These are phyloP conservation scores for Nakazawaea peltata DNA, from an alignment of 805 yeast species.

Conservation along the genomic window DNA sequence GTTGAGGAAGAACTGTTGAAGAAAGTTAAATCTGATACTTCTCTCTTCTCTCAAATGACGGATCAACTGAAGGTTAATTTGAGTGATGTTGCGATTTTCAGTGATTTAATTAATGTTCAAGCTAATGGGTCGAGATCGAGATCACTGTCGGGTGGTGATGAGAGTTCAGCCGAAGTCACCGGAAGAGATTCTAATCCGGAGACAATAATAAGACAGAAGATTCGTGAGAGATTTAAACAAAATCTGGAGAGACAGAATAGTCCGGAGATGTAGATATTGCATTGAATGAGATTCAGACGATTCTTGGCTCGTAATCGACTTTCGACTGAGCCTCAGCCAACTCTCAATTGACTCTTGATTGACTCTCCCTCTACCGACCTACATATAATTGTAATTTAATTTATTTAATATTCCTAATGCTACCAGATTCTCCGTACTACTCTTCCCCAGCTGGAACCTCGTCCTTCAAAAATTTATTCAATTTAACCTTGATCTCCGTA, in stretches of 20 bases:
- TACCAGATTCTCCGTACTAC: neutral
- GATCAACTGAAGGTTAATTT: slow-evolving; percentile 13
- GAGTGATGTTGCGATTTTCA: slow-evolving; percentile 24
- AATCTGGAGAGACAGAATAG: too few relatives aligned
- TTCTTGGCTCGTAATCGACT: too few relatives aligned
- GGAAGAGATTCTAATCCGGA: neutral
- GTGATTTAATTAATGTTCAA: slow-evolving; percentile 15
- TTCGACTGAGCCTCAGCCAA: too few relatives aligned
- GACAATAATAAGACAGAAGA: neutral
- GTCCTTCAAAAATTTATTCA: slow-evolving; percentile 71
- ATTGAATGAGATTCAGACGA: too few relatives aligned
- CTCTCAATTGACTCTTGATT: too few relatives aligned
- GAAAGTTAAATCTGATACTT: slow-evolving; percentile 2
- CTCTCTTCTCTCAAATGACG: slow-evolving; percentile 2
- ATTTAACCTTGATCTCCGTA: slow-evolving; percentile 72
- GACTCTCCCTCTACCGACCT: too few relatives aligned
- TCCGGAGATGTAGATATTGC: too few relatives aligned
- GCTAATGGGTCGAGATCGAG: neutral
- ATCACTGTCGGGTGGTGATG: neutral
- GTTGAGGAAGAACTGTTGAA: slow-evolving; percentile 12
- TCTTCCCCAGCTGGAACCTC: slow-evolving; percentile 98
- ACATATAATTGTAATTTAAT: too few relatives aligned
- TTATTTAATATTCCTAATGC: neutral
- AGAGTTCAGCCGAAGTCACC: neutral
- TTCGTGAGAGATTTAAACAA: slow-evolving; percentile 3